Evolutionary conservation across 306 rosid genomes (phyloP).

Genomic region (Phaseolus lunatus): DNA sequence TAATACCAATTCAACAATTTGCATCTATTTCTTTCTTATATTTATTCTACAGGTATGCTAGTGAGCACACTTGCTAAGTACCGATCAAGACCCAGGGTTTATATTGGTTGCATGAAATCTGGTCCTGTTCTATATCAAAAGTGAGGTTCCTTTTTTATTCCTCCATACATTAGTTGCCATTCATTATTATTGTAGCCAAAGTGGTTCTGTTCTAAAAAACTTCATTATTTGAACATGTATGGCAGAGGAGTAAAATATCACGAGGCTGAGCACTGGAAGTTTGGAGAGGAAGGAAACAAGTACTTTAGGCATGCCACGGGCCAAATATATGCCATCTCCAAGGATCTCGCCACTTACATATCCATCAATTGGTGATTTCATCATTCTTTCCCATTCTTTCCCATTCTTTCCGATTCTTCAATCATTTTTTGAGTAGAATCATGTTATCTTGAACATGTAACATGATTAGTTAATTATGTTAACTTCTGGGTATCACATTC

Average conservation of each 20-base stretch:
- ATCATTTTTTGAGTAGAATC: no score
- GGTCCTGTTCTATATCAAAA: slow-evolving; percentile 91
- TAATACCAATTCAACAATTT: neutral
- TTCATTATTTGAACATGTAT: neutral
- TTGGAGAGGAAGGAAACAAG: slow-evolving; percentile 94
- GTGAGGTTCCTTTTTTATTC: slow-evolving; percentile 41
- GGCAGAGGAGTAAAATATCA: slow-evolving; percentile 84
- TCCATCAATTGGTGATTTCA: slow-evolving; percentile 64
- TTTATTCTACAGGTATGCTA: slow-evolving; percentile 56
- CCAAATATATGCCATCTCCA: slow-evolving; percentile 90
- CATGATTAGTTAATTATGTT: no score
- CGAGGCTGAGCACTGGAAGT: slow-evolving; percentile 92
- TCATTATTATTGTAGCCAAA: no score
- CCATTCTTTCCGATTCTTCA: no score
- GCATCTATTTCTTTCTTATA: neutral
- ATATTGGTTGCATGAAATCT: slow-evolving; percentile 97
- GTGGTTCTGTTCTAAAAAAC: no score
- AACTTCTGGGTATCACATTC: neutral
- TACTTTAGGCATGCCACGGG: slow-evolving; percentile 98
- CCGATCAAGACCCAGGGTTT: slow-evolving; percentile 72
- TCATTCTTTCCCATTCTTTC: slow-evolving; percentile 25
- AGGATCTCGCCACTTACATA: slow-evolving; percentile 84
- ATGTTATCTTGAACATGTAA: no score
- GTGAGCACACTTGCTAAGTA: slow-evolving; percentile 65
- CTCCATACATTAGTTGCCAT: neutral